These are phyloP conservation scores for Metschnikowia reukaufii DNA, from an alignment of 805 yeast genomes.

Conservation along the genomic window DNA sequence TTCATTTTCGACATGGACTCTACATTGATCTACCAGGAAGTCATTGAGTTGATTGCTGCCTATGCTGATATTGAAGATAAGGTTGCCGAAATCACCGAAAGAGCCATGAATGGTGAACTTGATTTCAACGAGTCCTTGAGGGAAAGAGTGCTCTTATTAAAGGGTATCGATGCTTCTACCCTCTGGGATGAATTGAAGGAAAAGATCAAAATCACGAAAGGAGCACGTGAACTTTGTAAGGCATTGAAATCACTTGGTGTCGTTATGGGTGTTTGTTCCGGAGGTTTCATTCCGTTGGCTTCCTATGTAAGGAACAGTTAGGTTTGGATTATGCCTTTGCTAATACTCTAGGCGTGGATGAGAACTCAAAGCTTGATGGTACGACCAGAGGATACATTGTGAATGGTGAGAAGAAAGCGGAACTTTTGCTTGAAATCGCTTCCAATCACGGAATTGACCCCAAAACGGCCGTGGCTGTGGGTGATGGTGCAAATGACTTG, in stretches of 20 bases:
- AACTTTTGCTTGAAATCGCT: slow-evolving; percentile 63
- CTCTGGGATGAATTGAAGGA: slow-evolving; percentile 79
- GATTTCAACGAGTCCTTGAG: slow-evolving; percentile 82
- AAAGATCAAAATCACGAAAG: slow-evolving; percentile 76
- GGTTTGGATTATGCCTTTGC: slow-evolving; percentile 89
- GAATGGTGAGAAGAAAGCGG: slow-evolving; percentile 82
- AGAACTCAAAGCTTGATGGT: slow-evolving; percentile 65
- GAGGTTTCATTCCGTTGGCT: slow-evolving; percentile 93
- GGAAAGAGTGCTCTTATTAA: slow-evolving; percentile 73
- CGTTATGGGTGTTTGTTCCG: slow-evolving; percentile 83
- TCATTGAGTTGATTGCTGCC: slow-evolving; percentile 92
- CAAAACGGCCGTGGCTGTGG: slow-evolving; percentile 71
- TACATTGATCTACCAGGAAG: slow-evolving; percentile 93
- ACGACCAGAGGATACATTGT: slow-evolving; percentile 77
- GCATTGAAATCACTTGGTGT: slow-evolving; percentile 63
- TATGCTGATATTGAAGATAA: slow-evolving; percentile 86
- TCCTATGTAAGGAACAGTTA: slow-evolving; percentile 64
- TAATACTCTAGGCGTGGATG: slow-evolving; percentile 53
- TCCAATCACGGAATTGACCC: slow-evolving; percentile 51
- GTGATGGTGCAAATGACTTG: slow-evolving; percentile 97
- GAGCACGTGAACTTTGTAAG: slow-evolving; percentile 70
- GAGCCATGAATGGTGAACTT: slow-evolving; percentile 96
- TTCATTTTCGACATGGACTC: slow-evolving; percentile 98
- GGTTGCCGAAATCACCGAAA: slow-evolving; percentile 84
- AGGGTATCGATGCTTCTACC: slow-evolving; percentile 70